Percentiles rank a stretch among this genome's conserved stretches.
These are phyloP conservation scores for Ganoderma boninense DNA, from an alignment of 1,284 basidiomycete species.

Conservation along the genomic window DNA sequence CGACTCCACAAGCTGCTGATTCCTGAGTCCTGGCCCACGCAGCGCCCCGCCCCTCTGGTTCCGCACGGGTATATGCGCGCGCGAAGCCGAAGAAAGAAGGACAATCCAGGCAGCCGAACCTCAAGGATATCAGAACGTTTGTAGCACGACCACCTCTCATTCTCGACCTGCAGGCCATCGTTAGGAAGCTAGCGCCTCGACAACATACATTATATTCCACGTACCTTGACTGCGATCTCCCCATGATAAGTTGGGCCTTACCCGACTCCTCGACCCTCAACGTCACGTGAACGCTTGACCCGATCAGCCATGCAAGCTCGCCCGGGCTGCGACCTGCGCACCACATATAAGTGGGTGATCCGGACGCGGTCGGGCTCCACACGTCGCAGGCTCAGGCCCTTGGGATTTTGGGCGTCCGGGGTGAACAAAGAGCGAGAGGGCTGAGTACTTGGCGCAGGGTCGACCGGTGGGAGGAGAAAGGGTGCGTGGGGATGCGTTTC, in stretches of 20 bases:
- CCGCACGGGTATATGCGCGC: neutral
- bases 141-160: neutral
- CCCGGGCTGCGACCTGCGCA: neutral
- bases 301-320: neutral
- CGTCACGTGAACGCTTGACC: too few relatives aligned
- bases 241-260: neutral
- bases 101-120: neutral
- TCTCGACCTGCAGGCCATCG: neutral
- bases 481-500: neutral
- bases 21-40: neutral
- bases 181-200: neutral
- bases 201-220: neutral
- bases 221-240: neutral
- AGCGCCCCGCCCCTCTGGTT: neutral
- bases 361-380: neutral
- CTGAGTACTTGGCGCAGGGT: neutral
- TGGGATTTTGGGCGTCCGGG: neutral
- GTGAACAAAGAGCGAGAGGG: neutral
- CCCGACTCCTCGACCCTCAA: neutral
- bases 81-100: neutral
- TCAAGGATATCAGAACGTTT: neutral
- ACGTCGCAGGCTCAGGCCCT: too few relatives aligned
- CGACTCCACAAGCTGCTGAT: neutral
- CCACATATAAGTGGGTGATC: neutral
- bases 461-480: neutral